These are phyloP conservation scores for Wickerhamomyces queroliae DNA, from an alignment of 805 yeast species.

Conservation along the genomic window DNA sequence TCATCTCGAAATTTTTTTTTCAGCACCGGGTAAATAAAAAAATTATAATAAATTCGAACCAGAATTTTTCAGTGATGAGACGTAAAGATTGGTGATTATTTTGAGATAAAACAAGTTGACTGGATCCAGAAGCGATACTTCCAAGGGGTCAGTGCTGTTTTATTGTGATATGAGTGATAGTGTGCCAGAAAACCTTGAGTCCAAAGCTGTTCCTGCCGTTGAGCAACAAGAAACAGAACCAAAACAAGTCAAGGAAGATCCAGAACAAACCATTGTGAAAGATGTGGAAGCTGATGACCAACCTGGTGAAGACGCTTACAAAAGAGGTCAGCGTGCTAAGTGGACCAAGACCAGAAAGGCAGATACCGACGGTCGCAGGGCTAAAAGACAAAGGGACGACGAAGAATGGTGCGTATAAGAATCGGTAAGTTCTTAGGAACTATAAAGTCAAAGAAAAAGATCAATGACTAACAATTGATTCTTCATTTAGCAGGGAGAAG, in stretches of 20 bases:
- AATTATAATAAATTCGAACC: too few species aligned
- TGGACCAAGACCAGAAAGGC: conserved; percentile 23
- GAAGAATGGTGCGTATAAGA: conserved; percentile 24
- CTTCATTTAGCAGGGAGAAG: conserved; percentile 7
- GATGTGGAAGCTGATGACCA: conserved; percentile 28
- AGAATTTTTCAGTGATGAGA: too few species aligned
- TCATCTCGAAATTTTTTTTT: too few species aligned
- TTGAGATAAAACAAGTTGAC: too few species aligned
- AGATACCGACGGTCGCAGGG: conserved; percentile 13
- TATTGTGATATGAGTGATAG: not conserved
- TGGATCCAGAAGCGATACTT: too few species aligned
- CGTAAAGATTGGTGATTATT: too few species aligned
- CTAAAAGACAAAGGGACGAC: conserved; percentile 15
- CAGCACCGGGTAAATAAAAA: too few species aligned
- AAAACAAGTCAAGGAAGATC: not conserved
- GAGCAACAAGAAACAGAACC: not conserved
- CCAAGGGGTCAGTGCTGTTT: too few species aligned
- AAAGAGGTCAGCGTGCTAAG: conserved; percentile 36
- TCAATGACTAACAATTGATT: conserved; percentile 9
- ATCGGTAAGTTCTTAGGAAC: not conserved
- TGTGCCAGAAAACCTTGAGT: not conserved
- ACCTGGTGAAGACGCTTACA: conserved; percentile 32
- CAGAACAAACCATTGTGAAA: conserved; percentile 10
- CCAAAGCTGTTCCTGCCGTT: not conserved
- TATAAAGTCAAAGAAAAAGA: not conserved